A percentile compares a stretch with the other conserved stretches of the same genome.
These are phyloP conservation scores for Piromyces finnis DNA, from an alignment of 192 early-diverging fungal species.

Conservation along the genomic window DNA sequence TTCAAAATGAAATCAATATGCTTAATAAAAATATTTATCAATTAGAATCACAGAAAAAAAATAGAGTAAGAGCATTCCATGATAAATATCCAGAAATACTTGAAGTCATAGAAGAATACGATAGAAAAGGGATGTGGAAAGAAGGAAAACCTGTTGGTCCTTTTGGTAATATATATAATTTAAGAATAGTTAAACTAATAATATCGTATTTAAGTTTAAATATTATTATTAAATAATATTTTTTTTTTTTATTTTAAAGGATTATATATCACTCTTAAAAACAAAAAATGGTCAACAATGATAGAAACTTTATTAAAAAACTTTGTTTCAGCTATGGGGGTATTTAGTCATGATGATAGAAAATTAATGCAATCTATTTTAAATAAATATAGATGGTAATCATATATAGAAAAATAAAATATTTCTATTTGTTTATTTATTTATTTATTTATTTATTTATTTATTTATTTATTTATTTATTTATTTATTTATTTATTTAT, in stretches of 20 bases:
- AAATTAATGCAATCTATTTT: constrained; percentile 9
- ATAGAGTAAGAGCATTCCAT: constrained; percentile 61
- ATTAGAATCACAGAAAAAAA: constrained; percentile 35
- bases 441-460: no score
- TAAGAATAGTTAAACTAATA: no score
- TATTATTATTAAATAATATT: no score
- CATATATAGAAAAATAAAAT: no score
- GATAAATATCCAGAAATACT: constrained; percentile 37
- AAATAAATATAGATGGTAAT: background rate
- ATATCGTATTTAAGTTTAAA: no score
- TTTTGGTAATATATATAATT: no score
- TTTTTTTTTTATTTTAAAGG: constrained; percentile 9
- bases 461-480: no score
- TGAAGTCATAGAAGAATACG: constrained; percentile 13
- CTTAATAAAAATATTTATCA: constrained; percentile 17
- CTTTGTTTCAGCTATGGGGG: constrained; percentile 45
- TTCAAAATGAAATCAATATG: constrained; percentile 4
- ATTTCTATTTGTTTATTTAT: no score
- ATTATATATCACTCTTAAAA: constrained; percentile 30
- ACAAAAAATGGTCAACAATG: constrained; percentile 30
- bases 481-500: no score
- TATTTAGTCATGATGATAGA: constrained; percentile 45
- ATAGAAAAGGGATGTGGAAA: constrained; percentile 12
- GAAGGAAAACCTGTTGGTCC: constrained; percentile 44
- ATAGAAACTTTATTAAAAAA: constrained; percentile 46